Evolutionary conservation across 176 grass and related monocot species (phyloP).

Genomic region (Hsuehochloa calcarea): DNA sequence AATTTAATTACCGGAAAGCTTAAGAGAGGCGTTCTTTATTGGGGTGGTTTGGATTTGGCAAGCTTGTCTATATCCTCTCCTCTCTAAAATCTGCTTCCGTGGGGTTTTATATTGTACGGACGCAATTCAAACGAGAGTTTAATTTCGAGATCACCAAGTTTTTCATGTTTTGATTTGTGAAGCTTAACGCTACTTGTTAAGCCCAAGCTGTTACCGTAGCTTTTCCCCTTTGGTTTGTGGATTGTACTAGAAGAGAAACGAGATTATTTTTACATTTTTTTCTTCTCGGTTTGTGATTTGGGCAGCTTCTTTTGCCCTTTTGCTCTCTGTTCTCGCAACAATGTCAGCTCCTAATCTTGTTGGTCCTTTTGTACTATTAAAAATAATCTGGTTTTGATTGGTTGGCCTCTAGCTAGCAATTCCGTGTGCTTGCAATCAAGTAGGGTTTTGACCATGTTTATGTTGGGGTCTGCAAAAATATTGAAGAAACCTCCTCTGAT

Average conservation of each 20-base stretch:
- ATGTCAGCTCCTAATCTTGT: background rate
- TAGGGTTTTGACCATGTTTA: background rate
- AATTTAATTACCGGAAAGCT: conserved; percentile 14
- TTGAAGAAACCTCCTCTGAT: background rate
- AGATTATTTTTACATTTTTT: background rate
- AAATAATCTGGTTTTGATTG: background rate
- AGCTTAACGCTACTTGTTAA: background rate
- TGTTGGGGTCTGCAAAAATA: conserved; percentile 5
- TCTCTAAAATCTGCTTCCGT: background rate
- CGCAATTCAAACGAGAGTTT: background rate
- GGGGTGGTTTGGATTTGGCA: background rate
- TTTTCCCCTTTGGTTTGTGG: background rate
- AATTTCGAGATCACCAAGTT: background rate
- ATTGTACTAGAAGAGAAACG: background rate
- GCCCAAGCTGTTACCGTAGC: background rate
- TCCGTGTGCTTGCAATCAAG: conserved; percentile 15
- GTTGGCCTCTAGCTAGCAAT: background rate
- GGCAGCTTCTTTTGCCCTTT: background rate
- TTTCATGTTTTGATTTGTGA: background rate
- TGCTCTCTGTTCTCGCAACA: background rate
- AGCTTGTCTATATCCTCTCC: background rate
- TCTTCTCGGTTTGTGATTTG: background rate
- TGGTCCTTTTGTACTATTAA: background rate
- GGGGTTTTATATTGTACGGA: background rate
- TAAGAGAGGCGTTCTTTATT: conserved; percentile 2